A percentile compares a stretch with the other conserved stretches of the same genome.
Conservation (phyloP, 1,139 yeast genomes). For the Saccharomycopsis crataegensis region DNA sequence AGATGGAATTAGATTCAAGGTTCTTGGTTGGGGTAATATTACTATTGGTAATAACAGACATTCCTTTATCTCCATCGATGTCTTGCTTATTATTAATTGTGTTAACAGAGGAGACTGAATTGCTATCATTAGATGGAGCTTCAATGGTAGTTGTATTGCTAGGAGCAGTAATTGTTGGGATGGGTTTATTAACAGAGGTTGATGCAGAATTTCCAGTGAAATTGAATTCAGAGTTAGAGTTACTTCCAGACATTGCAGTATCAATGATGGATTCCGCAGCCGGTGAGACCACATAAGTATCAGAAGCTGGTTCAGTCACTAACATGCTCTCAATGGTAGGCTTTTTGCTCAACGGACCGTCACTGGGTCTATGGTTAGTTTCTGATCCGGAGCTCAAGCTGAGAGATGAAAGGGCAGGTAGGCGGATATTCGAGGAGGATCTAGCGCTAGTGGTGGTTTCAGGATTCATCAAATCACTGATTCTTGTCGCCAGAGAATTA, state of each 20-base stretch:
- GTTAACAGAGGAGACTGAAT: slow-evolving; percentile 3
- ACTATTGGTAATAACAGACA: background rate
- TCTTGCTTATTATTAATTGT: background rate
- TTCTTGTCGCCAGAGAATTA: background rate
- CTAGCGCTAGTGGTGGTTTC: background rate
- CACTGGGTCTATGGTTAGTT: background rate
- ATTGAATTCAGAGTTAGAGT: slow-evolving; percentile 6
- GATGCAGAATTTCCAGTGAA: background rate
- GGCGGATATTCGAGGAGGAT: background rate
- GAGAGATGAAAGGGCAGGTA: slow-evolving; percentile 14
- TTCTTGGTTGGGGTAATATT: background rate
- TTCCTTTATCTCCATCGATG: background rate
- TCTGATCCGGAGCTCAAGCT: slow-evolving; percentile 1
- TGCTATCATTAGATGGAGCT: background rate
- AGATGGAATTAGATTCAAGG: background rate
- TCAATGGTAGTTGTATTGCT: background rate
- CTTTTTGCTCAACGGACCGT: slow-evolving; percentile 7
- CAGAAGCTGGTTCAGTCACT: background rate
- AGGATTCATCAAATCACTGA: slow-evolving; percentile 11
- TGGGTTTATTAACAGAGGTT: background rate
- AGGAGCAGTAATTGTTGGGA: background rate
- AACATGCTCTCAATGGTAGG: slow-evolving; percentile 17
- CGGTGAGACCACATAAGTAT: too few species aligned
- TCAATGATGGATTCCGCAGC: slow-evolving; percentile 9
- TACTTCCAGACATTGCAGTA: slow-evolving; percentile 2